These are phyloP conservation scores for Thymus mandschuricus DNA, from an alignment of 257 asterid genomes.

Conservation along the genomic window DNA sequence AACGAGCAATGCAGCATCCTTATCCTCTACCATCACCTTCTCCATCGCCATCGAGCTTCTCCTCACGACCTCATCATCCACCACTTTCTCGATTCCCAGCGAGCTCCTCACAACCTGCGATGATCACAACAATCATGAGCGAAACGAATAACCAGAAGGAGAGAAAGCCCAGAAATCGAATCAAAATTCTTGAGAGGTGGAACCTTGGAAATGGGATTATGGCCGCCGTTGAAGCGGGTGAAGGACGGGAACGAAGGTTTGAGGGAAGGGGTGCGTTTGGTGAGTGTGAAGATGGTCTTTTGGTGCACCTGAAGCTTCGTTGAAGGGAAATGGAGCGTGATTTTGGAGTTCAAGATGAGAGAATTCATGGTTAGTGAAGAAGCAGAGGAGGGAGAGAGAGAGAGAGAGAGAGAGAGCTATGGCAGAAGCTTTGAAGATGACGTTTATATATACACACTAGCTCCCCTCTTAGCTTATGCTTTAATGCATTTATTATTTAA, in stretches of 20 bases:
- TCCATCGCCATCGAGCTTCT: conserved; percentile 51
- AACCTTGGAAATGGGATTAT: conserved; percentile 47
- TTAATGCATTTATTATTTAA: neutral
- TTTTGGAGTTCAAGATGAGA: conserved; percentile 37
- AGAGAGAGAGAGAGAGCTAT: neutral
- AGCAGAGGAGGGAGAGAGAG: neutral
- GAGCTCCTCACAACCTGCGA: conserved; percentile 63
- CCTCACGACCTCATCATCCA: conserved; percentile 68
- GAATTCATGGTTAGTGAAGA: conserved; percentile 39
- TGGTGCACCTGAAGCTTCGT: conserved; percentile 43
- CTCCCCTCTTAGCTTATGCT: neutral
- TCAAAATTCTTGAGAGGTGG: conserved; percentile 16
- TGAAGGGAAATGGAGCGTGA: conserved; percentile 34
- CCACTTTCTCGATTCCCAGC: conserved; percentile 38
- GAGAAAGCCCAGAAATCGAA: conserved; percentile 29
- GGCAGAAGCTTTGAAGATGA: conserved; percentile 26
- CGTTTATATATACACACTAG: neutral
- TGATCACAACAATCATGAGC: conserved; percentile 15
- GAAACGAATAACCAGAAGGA: conserved; percentile 15
- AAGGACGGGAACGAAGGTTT: conserved; percentile 40
- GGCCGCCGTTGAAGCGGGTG: conserved; percentile 41
- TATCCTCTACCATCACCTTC: conserved; percentile 47
- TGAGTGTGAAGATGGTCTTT: conserved; percentile 40
- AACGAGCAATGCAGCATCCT: conserved; percentile 83
- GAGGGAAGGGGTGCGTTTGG: conserved; percentile 37